Conservation (phyloP, 495 filamentous ascomycete species). For the Pyrenopolyporus hunteri region DNA sequence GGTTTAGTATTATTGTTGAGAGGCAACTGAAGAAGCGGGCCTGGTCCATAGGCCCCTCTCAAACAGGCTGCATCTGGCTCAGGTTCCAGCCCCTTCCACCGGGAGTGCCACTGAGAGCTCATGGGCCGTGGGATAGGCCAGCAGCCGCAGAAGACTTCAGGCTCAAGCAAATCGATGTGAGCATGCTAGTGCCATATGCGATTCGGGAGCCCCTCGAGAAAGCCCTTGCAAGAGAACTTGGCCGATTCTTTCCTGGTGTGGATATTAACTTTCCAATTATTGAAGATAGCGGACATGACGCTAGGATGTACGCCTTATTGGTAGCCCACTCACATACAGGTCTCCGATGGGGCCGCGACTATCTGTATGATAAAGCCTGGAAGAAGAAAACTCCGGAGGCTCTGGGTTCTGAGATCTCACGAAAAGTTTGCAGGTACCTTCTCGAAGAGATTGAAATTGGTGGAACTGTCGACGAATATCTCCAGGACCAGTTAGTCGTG, state of each 20-base stretch:
- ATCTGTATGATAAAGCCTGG: constrained; percentile 55
- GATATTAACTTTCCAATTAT: constrained; percentile 55
- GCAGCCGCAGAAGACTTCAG: constrained; percentile 37
- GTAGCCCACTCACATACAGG: constrained; percentile 70
- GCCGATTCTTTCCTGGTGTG: constrained; percentile 49
- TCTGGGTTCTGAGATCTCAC: constrained; percentile 48
- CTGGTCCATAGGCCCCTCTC: constrained; percentile 67
- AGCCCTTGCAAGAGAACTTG: constrained; percentile 45
- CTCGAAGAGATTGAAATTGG: constrained; percentile 60
- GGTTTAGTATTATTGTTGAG: constrained; percentile 65
- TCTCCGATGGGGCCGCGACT: constrained; percentile 70
- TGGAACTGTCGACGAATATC: constrained; percentile 69
- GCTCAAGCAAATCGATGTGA: constrained; percentile 65
- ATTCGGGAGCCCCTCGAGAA: constrained; percentile 51
- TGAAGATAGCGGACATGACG: constrained; percentile 65
- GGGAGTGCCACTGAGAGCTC: constrained; percentile 53
- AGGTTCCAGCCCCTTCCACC: constrained; percentile 58
- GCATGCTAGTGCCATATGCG: constrained; percentile 56
- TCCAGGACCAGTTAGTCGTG: constrained; percentile 81
- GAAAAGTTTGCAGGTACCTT: constrained; percentile 63
- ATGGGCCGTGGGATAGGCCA: constrained; percentile 44
- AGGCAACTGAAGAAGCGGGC: constrained; percentile 64
- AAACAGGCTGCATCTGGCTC: constrained; percentile 65
- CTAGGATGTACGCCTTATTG: constrained; percentile 72
- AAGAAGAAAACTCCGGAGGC: constrained; percentile 51